These are phyloP conservation scores for Colletotrichum liaoningense DNA, from an alignment of 2,329 filamentous ascomycete genomes.

Conservation along the genomic window DNA sequence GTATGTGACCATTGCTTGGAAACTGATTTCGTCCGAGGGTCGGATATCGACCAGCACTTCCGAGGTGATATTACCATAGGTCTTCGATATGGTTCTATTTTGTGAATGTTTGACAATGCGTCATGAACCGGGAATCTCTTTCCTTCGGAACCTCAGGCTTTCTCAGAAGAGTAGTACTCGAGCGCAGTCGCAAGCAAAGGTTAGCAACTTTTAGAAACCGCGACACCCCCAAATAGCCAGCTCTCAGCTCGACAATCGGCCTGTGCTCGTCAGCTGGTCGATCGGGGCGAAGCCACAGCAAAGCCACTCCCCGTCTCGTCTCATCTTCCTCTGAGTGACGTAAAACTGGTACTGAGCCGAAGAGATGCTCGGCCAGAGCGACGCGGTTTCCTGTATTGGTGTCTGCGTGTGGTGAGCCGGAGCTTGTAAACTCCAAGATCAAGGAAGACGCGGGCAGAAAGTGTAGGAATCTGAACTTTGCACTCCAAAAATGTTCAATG, in stretches of 20 bases:
- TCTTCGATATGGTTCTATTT: not conserved
- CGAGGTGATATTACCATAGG: not conserved
- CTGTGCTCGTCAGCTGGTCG: not conserved
- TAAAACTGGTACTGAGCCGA: not conserved
- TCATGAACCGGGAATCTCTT: not conserved
- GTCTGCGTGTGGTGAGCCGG: not conserved
- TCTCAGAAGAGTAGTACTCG: not conserved
- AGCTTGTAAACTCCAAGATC: no score
- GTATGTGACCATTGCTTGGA: not conserved
- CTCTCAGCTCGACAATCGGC: slow-evolving; percentile 8
- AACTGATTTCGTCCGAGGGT: not conserved
- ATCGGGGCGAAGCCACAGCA: slow-evolving; percentile 7
- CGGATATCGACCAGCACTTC: not conserved
- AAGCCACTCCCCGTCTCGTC: slow-evolving; percentile 7
- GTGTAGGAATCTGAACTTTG: no score
- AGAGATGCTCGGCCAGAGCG: not conserved
- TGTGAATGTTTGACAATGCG: not conserved
- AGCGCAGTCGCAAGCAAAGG: not conserved
- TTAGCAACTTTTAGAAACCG: not conserved
- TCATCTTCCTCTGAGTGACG: not conserved
- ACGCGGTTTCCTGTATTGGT: not conserved
- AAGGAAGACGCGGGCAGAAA: no score
- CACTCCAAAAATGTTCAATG: not conserved
- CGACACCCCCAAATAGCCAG: slow-evolving; percentile 9
- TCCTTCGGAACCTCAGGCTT: not conserved